Base-by-base conservation (phyloP, 2,329 filamentous ascomycete genomes). In the Dryadomyces quercus-mongolicae region DNA sequence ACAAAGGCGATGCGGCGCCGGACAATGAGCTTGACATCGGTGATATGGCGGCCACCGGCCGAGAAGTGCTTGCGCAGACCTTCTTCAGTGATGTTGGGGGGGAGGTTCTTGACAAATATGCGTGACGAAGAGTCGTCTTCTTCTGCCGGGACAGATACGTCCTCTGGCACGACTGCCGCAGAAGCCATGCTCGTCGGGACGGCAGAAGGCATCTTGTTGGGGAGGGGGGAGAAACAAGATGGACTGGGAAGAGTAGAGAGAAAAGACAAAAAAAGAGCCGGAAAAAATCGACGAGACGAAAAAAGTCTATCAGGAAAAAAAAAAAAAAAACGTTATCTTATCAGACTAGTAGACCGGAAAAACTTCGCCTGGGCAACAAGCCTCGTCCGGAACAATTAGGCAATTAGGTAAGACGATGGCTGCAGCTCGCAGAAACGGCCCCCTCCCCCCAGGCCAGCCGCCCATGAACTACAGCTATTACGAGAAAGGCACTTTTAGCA, bases 1-100 rank as follows among this genome's bases (percentile, higher is more conserved):
- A 98, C 82, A 76, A 95, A 98, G 62, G 91, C 93, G 69, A 98
- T 96, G 62, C 91, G 82, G 63, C 93, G 82, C 64, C 90, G 84
- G 6, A 88, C 81, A 65, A 97, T 88, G 66, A 96, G 80, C 77
- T 95, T 95, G 63, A 90, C 81, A 71, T 98, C 93, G 53, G 92
- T 97, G 65, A 96, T 81, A 59, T 86, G 75, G 58, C 81, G 81
- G 58, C 84, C 85, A 62, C 81, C 72, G 44, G 73, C 78, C 57
- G 86, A 81, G 70, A 98, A 98, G 71, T 97, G 91, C 66, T 88
- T 90, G 66, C 82, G 84, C 66, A 97, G 86, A 60, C 94, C 87
- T 53, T 85, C 82, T 70, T 94, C 89, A 13, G 83, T 85, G 63
- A 95, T 85, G 54, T 81, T 87, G 38, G 90, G 90, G 49, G 93